Evolutionary conservation across 352 stramenopile genomes (phyloP).

Genomic region (Phytophthora gonapodyides): DNA sequence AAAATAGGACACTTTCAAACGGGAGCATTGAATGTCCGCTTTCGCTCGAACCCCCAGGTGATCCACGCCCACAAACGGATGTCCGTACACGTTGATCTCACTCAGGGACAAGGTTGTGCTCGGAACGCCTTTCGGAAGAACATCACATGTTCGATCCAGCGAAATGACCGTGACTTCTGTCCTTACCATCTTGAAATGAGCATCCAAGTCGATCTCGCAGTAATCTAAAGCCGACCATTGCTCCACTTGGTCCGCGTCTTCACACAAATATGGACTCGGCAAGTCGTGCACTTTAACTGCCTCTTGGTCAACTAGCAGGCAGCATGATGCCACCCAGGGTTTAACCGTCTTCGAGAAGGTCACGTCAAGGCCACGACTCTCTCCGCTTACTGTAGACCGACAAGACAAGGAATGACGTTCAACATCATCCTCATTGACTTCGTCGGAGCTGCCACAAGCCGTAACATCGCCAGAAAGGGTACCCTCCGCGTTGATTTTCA

Average conservation of each 20-base stretch:
- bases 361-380: slow-evolving; percentile 27
- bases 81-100: slow-evolving; percentile 58
- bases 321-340: slow-evolving; percentile 33
- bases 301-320: slow-evolving; percentile 15
- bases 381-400: slow-evolving; percentile 22
- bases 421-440: slow-evolving; percentile 11
- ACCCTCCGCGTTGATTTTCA: slow-evolving; percentile 26
- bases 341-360: slow-evolving; percentile 27
- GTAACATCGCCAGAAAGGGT: slow-evolving; percentile 7
- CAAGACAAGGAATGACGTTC: slow-evolving; percentile 11
- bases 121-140: slow-evolving; percentile 57
- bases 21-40: slow-evolving; percentile 62
- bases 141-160: slow-evolving; percentile 40
- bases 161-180: slow-evolving; percentile 43
- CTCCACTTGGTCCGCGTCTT: neutral
- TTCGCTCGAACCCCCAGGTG: slow-evolving; percentile 65
- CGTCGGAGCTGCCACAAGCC: neutral
- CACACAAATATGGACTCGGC: neutral
- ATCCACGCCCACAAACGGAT: slow-evolving; percentile 59
- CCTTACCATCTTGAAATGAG: slow-evolving; percentile 66
- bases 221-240: slow-evolving; percentile 15
- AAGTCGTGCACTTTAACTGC: neutral
- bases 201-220: slow-evolving; percentile 49
- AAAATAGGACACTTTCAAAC: slow-evolving; percentile 55
- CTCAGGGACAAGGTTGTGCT: slow-evolving; percentile 49